A percentile compares a stretch with the other conserved stretches of the same genome.
phyloP scores from a whole-genome alignment of 805 yeast species.

The Candida cerambycidarum region DNA sequence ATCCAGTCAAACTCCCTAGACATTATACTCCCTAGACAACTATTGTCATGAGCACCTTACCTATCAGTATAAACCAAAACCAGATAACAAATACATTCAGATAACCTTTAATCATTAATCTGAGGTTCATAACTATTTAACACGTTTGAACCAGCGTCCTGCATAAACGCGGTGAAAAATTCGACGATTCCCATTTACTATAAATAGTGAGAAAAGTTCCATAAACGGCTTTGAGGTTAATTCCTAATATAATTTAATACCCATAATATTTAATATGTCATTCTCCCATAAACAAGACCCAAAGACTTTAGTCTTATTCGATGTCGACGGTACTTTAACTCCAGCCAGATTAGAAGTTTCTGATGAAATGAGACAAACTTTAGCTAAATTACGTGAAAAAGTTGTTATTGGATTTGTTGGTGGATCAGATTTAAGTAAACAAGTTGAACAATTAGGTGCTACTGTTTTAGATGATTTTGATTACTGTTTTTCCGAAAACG shows the following conservation, averaged over 20 bases:
- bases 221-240: constrained; percentile 4
- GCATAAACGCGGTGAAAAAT: constrained; percentile 9
- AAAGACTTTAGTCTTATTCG: constrained; percentile 87
- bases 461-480: constrained; percentile 78
- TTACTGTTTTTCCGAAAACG: constrained; percentile 96
- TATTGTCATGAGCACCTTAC: too few relatives aligned
- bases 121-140: neutral
- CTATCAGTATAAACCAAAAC: too few relatives aligned
- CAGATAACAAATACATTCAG: too few relatives aligned
- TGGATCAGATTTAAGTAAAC: constrained; percentile 93
- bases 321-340: constrained; percentile 97
- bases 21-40: too few relatives aligned
- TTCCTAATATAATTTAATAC: neutral
- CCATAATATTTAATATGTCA: constrained; percentile 37
- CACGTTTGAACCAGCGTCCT: constrained; percentile 6
- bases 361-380: constrained; percentile 72
- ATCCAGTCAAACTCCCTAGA: too few relatives aligned
- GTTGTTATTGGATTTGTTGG: constrained; percentile 97
- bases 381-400: constrained; percentile 80
- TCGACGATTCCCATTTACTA: constrained; percentile 1
- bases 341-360: constrained; percentile 88
- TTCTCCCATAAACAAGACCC: constrained; percentile 78
- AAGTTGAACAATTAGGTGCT: constrained; percentile 91
- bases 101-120: neutral
- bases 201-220: constrained; percentile 2